These are phyloP conservation scores for Cytospora piceae DNA, from an alignment of 2,329 filamentous ascomycete genomes.

Conservation along the genomic window DNA sequence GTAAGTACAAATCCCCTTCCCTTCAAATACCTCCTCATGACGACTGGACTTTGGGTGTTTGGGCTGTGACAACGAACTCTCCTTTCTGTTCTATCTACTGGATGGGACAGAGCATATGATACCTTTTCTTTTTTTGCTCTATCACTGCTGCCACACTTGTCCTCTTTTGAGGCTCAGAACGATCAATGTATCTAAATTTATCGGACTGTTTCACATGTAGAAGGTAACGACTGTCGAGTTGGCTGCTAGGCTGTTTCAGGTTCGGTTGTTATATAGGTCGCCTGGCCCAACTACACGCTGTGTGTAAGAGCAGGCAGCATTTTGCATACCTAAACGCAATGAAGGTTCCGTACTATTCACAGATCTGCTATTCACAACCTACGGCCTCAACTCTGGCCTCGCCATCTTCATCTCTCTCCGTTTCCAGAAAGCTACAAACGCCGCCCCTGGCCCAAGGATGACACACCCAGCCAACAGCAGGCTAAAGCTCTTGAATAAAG, in stretches of 20 bases:
- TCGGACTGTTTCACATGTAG: too few species aligned
- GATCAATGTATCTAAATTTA: too few species aligned
- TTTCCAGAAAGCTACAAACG: conserved; percentile 13
- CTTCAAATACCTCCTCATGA: conserved; percentile 3
- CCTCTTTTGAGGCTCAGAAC: too few species aligned
- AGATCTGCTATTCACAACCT: background rate
- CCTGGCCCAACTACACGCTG: too few species aligned
- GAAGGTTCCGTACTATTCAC: too few species aligned
- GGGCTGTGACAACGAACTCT: background rate
- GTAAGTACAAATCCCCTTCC: background rate
- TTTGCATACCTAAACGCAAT: too few species aligned
- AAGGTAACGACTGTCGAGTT: too few species aligned
- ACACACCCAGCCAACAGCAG: background rate
- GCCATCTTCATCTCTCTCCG: conserved; percentile 19
- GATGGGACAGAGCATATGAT: background rate
- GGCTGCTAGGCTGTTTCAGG: too few species aligned
- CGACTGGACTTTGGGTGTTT: conserved; percentile 1
- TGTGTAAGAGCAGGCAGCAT: too few species aligned
- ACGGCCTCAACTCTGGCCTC: conserved; percentile 1
- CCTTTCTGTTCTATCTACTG: background rate
- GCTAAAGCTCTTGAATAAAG: background rate
- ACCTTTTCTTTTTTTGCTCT: background rate
- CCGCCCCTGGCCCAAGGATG: conserved; percentile 13
- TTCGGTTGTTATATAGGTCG: too few species aligned
- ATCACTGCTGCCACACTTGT: too few species aligned